Evolutionary conservation across 1,284 basidiomycete genomes (phyloP).

Genomic region (Ceratobasidium sp.): DNA sequence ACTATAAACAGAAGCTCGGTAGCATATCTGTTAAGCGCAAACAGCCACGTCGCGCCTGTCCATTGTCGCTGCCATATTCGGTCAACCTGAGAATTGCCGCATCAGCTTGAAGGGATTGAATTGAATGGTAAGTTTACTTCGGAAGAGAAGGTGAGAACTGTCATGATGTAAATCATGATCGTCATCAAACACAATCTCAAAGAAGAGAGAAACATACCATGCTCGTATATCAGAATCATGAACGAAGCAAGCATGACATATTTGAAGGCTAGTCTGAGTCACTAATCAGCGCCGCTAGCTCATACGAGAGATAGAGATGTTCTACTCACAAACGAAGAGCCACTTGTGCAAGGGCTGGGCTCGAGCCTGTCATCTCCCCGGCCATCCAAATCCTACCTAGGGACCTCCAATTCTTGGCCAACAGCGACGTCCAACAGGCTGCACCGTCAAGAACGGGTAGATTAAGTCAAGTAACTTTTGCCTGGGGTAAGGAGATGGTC

Average conservation of each 20-base stretch:
- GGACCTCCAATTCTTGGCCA: too few relatives aligned
- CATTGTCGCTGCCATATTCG: constrained; percentile 12
- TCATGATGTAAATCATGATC: background rate
- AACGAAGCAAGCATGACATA: constrained; percentile 23
- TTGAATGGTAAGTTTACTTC: background rate
- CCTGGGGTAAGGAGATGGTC: too few relatives aligned
- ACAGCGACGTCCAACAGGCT: too few relatives aligned
- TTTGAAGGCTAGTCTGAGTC: constrained; percentile 1
- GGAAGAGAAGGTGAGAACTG: constrained; percentile 1
- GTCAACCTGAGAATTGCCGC: background rate
- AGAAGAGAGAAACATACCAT: background rate
- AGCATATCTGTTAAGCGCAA: constrained; percentile 16
- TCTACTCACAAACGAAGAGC: background rate
- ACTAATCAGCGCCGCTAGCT: background rate
- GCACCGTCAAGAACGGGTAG: too few relatives aligned
- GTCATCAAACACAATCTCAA: background rate
- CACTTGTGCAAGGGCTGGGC: too few relatives aligned
- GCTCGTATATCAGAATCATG: constrained; percentile 4
- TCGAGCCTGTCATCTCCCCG: too few relatives aligned
- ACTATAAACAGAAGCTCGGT: constrained; percentile 26
- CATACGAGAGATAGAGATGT: background rate
- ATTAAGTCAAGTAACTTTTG: too few relatives aligned
- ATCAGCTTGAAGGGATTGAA: background rate
- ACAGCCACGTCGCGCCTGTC: constrained; percentile 33
- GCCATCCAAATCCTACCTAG: too few relatives aligned